These are phyloP conservation scores for Penicillium oxalicum DNA, from an alignment of 2,329 filamentous ascomycete genomes.

Conservation along the genomic window DNA sequence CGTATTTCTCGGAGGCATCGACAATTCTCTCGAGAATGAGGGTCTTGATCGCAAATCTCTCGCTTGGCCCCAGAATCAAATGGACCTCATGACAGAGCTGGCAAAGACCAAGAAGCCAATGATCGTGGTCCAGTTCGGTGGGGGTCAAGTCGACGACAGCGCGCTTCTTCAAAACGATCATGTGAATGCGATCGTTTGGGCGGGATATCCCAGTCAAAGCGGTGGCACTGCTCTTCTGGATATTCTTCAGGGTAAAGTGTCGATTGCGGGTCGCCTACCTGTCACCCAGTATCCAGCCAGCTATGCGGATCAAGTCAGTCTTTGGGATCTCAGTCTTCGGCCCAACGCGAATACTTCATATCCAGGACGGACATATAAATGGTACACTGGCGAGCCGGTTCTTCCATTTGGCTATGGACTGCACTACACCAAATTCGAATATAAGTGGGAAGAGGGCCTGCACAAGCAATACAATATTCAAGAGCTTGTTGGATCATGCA, in stretches of 20 bases:
- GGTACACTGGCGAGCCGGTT: slow-evolving; percentile 30
- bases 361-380: slow-evolving; percentile 37
- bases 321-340: slow-evolving; percentile 33
- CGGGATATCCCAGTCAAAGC: slow-evolving; percentile 36
- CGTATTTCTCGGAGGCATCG: slow-evolving; percentile 35
- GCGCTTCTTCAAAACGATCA: slow-evolving; percentile 27
- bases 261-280: slow-evolving; percentile 34
- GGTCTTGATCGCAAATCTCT: neutral
- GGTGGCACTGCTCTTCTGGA: slow-evolving; percentile 35
- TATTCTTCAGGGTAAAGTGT: slow-evolving; percentile 29
- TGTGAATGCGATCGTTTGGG: slow-evolving; percentile 34
- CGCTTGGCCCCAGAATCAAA: slow-evolving; percentile 1
- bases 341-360: slow-evolving; percentile 14
- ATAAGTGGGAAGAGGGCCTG: slow-evolving; percentile 1
- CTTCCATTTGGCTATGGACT: slow-evolving; percentile 36
- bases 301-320: slow-evolving; percentile 37
- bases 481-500: neutral
- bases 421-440: slow-evolving; percentile 36
- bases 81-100: neutral
- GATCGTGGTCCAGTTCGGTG: slow-evolving; percentile 33
- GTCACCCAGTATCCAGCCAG: slow-evolving; percentile 31
- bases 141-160: slow-evolving; percentile 34
- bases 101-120: slow-evolving; percentile 6
- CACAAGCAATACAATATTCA: neutral
- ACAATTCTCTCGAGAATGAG: slow-evolving; percentile 20